A percentile compares a stretch with the other conserved stretches of the same genome.
Evolutionary conservation across 148 eudicot genomes (phyloP).

Genomic region (Persicaria tinctoria): DNA sequence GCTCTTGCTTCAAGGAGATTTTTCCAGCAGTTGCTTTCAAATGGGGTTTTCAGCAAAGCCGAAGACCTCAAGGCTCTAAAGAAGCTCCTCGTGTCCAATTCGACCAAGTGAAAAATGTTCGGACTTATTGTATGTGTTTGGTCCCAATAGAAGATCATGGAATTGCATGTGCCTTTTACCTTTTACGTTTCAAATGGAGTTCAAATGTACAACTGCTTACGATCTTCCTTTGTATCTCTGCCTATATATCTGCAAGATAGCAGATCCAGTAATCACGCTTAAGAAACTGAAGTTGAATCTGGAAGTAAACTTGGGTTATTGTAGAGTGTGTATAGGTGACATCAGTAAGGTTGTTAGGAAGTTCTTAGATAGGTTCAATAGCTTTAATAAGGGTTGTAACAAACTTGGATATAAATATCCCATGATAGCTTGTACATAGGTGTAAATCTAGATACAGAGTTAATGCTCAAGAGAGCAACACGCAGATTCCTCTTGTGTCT

Average conservation of each 20-base stretch:
- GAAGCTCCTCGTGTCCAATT: constrained; percentile 54
- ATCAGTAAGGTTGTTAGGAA: background rate
- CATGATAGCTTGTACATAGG: too few relatives aligned
- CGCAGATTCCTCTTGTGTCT: too few relatives aligned
- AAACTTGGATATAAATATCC: too few relatives aligned
- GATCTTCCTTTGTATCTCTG: background rate
- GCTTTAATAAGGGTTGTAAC: too few relatives aligned
- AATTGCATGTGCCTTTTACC: too few relatives aligned
- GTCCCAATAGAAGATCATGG: background rate
- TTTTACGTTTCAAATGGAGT: background rate
- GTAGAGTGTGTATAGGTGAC: too few relatives aligned
- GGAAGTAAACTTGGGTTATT: background rate
- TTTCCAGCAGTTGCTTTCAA: constrained; percentile 69
- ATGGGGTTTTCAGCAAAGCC: constrained; percentile 63
- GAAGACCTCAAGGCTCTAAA: constrained; percentile 53
- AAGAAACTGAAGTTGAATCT: constrained; percentile 4
- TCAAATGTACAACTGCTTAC: background rate
- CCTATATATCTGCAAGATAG: constrained; percentile 35
- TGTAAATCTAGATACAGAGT: too few relatives aligned
- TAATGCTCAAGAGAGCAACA: too few relatives aligned
- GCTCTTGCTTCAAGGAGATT: constrained; percentile 65
- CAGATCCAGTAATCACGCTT: constrained; percentile 17
- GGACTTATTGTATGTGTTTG: constrained; percentile 60
- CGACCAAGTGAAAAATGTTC: constrained; percentile 64
- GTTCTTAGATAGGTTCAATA: background rate